Evolutionary conservation across 176 grass and related monocot genomes (phyloP).

Genomic region (Triticum aestivum): DNA sequence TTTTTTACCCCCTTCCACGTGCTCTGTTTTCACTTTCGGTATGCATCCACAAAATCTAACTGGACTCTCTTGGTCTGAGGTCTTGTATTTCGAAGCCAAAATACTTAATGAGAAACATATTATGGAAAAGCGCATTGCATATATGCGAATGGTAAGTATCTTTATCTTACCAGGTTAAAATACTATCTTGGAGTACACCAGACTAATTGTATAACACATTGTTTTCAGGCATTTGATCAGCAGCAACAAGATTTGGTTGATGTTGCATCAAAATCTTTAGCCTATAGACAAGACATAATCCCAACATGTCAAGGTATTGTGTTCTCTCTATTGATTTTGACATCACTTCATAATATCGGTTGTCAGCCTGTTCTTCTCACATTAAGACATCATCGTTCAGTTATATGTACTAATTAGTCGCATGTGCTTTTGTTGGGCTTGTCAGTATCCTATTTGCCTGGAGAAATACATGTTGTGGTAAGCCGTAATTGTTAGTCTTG

Average conservation of each 20-base stretch:
- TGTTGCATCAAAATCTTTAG: conserved; percentile 92
- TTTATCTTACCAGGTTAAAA: background rate
- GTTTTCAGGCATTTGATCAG: conserved; percentile 73
- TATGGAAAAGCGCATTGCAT: conserved; percentile 86
- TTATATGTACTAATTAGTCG: background rate
- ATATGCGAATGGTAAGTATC: conserved; percentile 76
- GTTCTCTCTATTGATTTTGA: background rate
- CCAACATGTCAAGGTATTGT: conserved; percentile 79
- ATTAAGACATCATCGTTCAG: background rate
- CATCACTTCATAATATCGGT: background rate
- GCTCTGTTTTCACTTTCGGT: background rate
- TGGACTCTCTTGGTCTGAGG: background rate
- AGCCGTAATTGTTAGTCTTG: too few relatives aligned
- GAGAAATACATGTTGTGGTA: too few relatives aligned
- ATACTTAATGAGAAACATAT: conserved; percentile 85
- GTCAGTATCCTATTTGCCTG: too few relatives aligned
- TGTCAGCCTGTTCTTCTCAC: background rate
- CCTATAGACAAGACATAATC: conserved; percentile 98
- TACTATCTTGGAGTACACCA: background rate
- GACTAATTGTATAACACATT: background rate
- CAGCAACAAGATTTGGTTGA: conserved; percentile 97
- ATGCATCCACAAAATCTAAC: background rate
- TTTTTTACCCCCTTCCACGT: background rate
- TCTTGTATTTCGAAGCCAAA: conserved; percentile 54
- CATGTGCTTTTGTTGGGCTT: background rate